Conservation (phyloP, 495 filamentous ascomycete genomes). For the Choiromyces venosus region DNA sequence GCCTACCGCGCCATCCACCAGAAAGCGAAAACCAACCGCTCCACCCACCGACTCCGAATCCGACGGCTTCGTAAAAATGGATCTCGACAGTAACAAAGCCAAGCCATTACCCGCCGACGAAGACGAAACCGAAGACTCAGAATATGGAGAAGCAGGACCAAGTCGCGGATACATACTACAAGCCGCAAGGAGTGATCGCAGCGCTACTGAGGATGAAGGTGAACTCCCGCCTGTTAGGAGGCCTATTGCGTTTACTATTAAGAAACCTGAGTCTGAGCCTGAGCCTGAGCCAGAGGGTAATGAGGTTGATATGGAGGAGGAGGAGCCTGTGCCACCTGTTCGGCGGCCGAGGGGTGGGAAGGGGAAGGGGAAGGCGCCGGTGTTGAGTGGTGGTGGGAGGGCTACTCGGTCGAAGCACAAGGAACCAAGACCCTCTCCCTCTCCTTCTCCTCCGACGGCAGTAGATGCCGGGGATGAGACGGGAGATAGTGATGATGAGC, state of each 20-base stretch:
- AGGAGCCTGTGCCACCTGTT: not conserved
- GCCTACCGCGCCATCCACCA: slow-evolving; percentile 6
- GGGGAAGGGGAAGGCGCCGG: slow-evolving; percentile 18
- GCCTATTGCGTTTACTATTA: slow-evolving; percentile 25
- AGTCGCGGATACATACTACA: slow-evolving; percentile 19
- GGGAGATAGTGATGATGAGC: slow-evolving; percentile 51
- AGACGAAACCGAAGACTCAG: slow-evolving; percentile 22
- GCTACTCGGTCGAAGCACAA: slow-evolving; percentile 14
- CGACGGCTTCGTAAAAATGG: slow-evolving; percentile 32
- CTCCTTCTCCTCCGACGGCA: slow-evolving; percentile 43
- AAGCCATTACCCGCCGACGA: slow-evolving; percentile 5
- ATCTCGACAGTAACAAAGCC: slow-evolving; percentile 25
- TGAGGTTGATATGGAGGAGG: slow-evolving; percentile 6
- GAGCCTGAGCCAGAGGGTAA: slow-evolving; percentile 19
- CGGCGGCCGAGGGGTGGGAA: slow-evolving; percentile 5
- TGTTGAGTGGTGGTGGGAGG: slow-evolving; percentile 1
- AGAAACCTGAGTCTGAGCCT: not conserved
- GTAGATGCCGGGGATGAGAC: slow-evolving; percentile 26
- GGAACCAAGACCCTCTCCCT: slow-evolving; percentile 29
- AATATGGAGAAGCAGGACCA: slow-evolving; percentile 11
- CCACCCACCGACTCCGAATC: slow-evolving; percentile 29
- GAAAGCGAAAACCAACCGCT: slow-evolving; percentile 29
- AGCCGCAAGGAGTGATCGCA: slow-evolving; percentile 35
- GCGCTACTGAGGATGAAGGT: slow-evolving; percentile 41
- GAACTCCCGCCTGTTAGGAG: slow-evolving; percentile 39